phyloP scores from a whole-genome alignment of 2,329 filamentous ascomycete species.

The Rhynchosporium secalis region DNA sequence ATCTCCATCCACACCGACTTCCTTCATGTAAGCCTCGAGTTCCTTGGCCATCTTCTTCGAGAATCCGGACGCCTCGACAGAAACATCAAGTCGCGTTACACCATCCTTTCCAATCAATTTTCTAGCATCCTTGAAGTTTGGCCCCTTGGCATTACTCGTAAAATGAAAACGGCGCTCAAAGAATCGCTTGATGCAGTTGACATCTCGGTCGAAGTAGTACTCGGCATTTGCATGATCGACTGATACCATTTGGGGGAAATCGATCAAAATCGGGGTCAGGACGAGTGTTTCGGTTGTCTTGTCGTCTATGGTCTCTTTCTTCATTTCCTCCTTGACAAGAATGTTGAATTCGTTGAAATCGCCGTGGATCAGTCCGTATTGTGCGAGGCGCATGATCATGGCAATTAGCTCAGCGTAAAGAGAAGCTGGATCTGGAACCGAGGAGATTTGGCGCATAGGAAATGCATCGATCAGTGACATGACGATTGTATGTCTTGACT shows the following conservation, averaged over 20 bases:
- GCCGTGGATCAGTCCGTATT: constrained; percentile 89
- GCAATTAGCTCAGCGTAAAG: constrained; percentile 90
- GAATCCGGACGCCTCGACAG: constrained; percentile 90
- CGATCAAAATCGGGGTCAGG: constrained; percentile 83
- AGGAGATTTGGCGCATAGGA: constrained; percentile 83
- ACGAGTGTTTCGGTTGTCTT: constrained; percentile 49
- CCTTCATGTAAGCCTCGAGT: constrained; percentile 84
- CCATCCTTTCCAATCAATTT: constrained; percentile 69
- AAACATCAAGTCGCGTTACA: constrained; percentile 73
- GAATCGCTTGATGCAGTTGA: constrained; percentile 92
- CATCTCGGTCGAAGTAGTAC: constrained; percentile 96
- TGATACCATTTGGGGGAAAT: constrained; percentile 98
- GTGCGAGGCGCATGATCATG: constrained; percentile 80
- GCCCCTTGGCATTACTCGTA: constrained; percentile 75
- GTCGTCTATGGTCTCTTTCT: constrained; percentile 41
- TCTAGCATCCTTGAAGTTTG: constrained; percentile 81
- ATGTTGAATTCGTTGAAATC: constrained; percentile 99
- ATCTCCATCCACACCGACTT: constrained; percentile 56
- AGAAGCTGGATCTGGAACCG: constrained; percentile 77
- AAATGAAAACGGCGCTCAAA: constrained; percentile 90
- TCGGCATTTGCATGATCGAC: constrained; percentile 92
- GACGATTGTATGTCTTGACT: constrained; percentile 92
- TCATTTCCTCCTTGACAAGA: constrained; percentile 73
- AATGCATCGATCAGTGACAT: constrained; percentile 94
- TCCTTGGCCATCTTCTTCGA: constrained; percentile 97